Percentiles rank a stretch among this genome's conserved stretches.
Evolutionary conservation across 2,329 filamentous ascomycete species (phyloP).

Genomic region (Fusarium buharicum): DNA sequence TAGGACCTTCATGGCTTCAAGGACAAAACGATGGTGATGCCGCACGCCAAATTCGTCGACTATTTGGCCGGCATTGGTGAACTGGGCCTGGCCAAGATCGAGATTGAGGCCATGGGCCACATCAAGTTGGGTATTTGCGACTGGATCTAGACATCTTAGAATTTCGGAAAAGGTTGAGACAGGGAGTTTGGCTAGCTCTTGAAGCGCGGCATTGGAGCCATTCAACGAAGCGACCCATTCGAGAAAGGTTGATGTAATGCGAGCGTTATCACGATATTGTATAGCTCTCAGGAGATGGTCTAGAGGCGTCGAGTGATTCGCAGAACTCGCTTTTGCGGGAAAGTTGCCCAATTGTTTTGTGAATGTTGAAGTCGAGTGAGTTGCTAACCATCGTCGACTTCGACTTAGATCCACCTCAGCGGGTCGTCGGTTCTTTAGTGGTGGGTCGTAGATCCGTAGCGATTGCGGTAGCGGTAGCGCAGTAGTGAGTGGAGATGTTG

Average conservation of each 20-base stretch:
- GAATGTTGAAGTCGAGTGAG: conserved; percentile 24
- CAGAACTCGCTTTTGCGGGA: neutral
- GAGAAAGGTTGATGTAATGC: conserved; percentile 44
- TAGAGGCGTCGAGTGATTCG: conserved; percentile 25
- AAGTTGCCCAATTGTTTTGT: conserved; percentile 10
- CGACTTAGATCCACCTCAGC: conserved; percentile 23
- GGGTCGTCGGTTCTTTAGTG: conserved; percentile 35
- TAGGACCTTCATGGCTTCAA: conserved; percentile 51
- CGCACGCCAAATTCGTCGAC: conserved; percentile 60
- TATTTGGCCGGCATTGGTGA: conserved; percentile 51
- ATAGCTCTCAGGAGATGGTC: conserved; percentile 48
- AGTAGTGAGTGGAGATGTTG: conserved; percentile 35
- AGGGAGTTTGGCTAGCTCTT: conserved; percentile 57
- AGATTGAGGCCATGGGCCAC: conserved; percentile 55
- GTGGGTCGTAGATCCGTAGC: conserved; percentile 36
- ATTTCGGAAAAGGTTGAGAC: conserved; percentile 70
- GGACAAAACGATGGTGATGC: conserved; percentile 52
- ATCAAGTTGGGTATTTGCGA: conserved; percentile 61
- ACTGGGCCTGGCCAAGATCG: conserved; percentile 53
- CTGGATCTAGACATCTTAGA: conserved; percentile 69
- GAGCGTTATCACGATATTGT: conserved; percentile 43
- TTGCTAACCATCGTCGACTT: conserved; percentile 44
- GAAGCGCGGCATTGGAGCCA: conserved; percentile 41
- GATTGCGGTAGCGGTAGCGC: conserved; percentile 18
- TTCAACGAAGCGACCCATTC: conserved; percentile 44